phyloP scores from a whole-genome alignment of 805 yeast species.

The Candida hungchunana region DNA sequence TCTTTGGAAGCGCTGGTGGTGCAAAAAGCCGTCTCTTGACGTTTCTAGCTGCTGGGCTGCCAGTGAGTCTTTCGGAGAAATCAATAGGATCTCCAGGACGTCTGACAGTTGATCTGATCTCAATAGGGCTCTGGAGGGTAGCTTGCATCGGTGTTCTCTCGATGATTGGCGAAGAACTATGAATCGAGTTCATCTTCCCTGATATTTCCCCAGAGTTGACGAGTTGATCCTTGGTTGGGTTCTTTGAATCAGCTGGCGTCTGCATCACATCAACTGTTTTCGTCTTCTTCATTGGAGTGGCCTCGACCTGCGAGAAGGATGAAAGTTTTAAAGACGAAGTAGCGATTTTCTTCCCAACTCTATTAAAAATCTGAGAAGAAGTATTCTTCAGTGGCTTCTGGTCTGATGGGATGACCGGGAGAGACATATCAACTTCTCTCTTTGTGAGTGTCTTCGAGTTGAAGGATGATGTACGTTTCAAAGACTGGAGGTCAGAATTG shows the following conservation, averaged over 20 bases:
- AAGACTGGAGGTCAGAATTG: slow-evolving; percentile 21
- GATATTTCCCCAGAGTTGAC: slow-evolving; percentile 7
- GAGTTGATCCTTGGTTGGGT: neutral
- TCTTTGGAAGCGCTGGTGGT: slow-evolving; percentile 17
- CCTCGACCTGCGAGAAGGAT: slow-evolving; percentile 26
- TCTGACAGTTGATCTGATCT: slow-evolving; percentile 15
- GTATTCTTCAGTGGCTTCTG: slow-evolving; percentile 12
- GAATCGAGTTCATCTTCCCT: neutral
- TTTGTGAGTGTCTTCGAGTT: slow-evolving; percentile 22
- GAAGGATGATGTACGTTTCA: slow-evolving; percentile 25
- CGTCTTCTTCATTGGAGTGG: slow-evolving; percentile 25
- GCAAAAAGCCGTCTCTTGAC: slow-evolving; percentile 36
- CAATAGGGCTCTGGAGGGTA: slow-evolving; percentile 21
- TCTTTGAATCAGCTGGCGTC: slow-evolving; percentile 15
- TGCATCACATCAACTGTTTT: slow-evolving; percentile 16
- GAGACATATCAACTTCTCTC: slow-evolving; percentile 25
- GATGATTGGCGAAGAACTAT: slow-evolving; percentile 15
- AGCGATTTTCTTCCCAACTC: slow-evolving; percentile 25
- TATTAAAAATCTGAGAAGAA: slow-evolving; percentile 23
- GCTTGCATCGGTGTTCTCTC: slow-evolving; percentile 12
- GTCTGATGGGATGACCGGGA: slow-evolving; percentile 17
- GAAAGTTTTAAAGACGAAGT: slow-evolving; percentile 8
- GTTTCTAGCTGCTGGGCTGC: slow-evolving; percentile 22
- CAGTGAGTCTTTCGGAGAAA: slow-evolving; percentile 20
- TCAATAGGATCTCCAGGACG: slow-evolving; percentile 20